Evolutionary conservation across 306 rosid genomes (phyloP).

Genomic region (Vachellia collinsii): DNA sequence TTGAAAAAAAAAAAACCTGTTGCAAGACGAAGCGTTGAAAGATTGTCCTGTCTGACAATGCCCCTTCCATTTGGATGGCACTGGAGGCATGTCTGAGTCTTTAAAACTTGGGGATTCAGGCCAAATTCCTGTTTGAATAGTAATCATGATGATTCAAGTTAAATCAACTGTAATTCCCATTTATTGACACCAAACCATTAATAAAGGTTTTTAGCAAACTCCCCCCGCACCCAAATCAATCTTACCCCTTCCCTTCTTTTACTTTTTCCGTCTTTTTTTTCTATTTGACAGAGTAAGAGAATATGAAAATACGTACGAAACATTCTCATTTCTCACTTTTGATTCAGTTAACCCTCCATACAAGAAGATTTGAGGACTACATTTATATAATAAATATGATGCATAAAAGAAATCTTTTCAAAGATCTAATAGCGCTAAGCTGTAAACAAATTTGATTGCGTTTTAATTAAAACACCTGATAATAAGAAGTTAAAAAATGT

Average conservation of each 20-base stretch:
- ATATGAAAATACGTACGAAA: not conserved
- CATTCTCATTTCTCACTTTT: slow-evolving; percentile 2
- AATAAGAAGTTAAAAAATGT: not conserved
- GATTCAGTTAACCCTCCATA: slow-evolving; percentile 1
- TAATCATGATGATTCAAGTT: not conserved
- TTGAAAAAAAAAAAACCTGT: slow-evolving; percentile 52
- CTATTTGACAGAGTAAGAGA: not conserved
- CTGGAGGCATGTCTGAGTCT: slow-evolving; percentile 76
- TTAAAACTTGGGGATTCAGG: slow-evolving; percentile 89
- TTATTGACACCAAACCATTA: slow-evolving; percentile 1
- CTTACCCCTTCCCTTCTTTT: not conserved
- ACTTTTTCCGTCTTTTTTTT: too few species aligned
- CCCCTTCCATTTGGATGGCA: slow-evolving; percentile 79
- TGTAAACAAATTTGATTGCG: not conserved
- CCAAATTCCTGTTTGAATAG: slow-evolving; percentile 72
- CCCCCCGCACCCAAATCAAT: not conserved
- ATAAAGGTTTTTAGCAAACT: not conserved
- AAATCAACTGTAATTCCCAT: not conserved
- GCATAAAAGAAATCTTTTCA: not conserved
- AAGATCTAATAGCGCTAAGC: not conserved
- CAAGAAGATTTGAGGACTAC: not conserved
- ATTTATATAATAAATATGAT: not conserved
- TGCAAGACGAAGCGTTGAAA: slow-evolving; percentile 83
- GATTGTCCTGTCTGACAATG: slow-evolving; percentile 72
- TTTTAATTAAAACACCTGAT: not conserved